phyloP scores from a whole-genome alignment of 768 basidiomycete genomes.

The Megacollybia marginata region DNA sequence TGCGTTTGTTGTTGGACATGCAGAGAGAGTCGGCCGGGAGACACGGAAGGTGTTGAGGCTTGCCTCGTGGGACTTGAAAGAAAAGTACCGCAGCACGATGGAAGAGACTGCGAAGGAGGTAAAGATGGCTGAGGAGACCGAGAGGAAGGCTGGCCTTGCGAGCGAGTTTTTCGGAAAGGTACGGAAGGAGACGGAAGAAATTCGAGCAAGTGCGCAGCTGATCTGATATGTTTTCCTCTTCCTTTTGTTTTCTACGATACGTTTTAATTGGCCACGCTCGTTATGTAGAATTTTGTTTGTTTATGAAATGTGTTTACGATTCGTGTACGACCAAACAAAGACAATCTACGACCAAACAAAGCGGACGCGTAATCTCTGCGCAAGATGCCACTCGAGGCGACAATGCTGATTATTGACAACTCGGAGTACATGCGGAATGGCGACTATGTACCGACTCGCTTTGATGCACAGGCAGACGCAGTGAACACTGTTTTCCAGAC shows the following conservation, averaged over 20 bases:
- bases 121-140: slow-evolving; percentile 64
- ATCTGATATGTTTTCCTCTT: no score
- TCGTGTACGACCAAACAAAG: no score
- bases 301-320: no score
- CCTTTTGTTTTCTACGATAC: no score
- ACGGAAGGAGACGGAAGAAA: slow-evolving; percentile 34
- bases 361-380: neutral
- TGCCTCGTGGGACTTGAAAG: slow-evolving; percentile 85
- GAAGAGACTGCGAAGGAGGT: slow-evolving; percentile 79
- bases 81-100: slow-evolving; percentile 73
- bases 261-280: no score
- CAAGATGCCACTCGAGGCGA: slow-evolving; percentile 94
- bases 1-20: slow-evolving; percentile 60
- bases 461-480: slow-evolving; percentile 88
- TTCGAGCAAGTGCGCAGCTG: slow-evolving; percentile 22
- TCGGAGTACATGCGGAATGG: slow-evolving; percentile 97
- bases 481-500: slow-evolving; percentile 85
- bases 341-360: no score
- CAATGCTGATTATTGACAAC: slow-evolving; percentile 97
- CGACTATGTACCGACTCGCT: slow-evolving; percentile 81
- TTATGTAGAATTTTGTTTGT: no score
- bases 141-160: slow-evolving; percentile 63
- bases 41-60: slow-evolving; percentile 89
- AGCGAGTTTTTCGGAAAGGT: slow-evolving; percentile 63
- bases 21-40: slow-evolving; percentile 68